These are phyloP conservation scores for Calonectria pteridis DNA, from an alignment of 2,329 filamentous ascomycete species.

Conservation along the genomic window DNA sequence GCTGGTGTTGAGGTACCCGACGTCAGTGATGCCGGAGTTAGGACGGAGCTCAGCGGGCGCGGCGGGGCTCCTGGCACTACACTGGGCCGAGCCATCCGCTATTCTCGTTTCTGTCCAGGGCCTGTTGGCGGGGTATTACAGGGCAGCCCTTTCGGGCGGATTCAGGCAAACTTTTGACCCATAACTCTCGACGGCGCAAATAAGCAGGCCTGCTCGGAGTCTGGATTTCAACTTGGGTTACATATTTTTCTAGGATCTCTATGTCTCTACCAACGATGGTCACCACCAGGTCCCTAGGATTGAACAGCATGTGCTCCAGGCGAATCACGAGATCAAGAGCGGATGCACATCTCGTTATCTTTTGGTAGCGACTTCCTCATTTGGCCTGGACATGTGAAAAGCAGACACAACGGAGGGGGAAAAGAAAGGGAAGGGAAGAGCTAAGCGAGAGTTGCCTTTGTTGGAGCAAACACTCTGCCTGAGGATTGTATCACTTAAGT, in stretches of 20 bases:
- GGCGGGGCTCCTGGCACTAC: conserved; percentile 36
- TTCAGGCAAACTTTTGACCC: neutral
- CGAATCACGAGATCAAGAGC: neutral
- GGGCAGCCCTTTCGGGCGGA: neutral
- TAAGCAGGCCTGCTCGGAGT: neutral
- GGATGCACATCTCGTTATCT: neutral
- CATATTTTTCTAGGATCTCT: neutral
- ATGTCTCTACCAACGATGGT: neutral
- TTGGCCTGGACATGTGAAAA: neutral
- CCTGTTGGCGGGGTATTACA: conserved; percentile 26
- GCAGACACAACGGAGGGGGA: neutral
- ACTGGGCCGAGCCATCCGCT: conserved; percentile 20
- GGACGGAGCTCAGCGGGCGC: conserved; percentile 35
- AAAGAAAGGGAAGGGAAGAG: neutral
- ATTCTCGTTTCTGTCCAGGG: conserved; percentile 12
- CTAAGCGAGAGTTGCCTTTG: neutral
- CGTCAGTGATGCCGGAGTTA: conserved; percentile 46
- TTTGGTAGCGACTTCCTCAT: neutral
- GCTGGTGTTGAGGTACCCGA: conserved; percentile 29
- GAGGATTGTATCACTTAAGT: neutral
- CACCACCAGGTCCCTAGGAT: neutral
- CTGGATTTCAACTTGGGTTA: neutral
- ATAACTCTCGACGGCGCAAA: neutral
- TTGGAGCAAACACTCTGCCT: neutral
- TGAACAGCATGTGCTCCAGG: neutral